Conservation (phyloP, 1,284 basidiomycete species). For the Apiotrichum brassicae region DNA sequence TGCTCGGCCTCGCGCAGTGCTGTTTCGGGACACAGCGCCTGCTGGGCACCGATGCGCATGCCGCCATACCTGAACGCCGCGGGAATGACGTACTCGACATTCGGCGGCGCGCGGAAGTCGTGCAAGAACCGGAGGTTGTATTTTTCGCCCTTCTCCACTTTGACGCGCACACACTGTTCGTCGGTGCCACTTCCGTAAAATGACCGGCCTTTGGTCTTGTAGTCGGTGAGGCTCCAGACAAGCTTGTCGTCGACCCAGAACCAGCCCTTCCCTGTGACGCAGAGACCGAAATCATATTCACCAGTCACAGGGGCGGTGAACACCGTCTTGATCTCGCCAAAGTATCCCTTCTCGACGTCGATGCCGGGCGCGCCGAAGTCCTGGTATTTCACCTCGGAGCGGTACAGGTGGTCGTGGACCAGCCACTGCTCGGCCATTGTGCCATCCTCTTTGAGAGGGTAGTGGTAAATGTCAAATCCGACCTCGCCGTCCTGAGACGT, state of each 20-base stretch:
- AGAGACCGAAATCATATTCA: conserved; percentile 26
- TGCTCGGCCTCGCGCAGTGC: conserved; percentile 54
- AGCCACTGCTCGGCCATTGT: conserved; percentile 9
- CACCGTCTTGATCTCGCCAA: conserved; percentile 19
- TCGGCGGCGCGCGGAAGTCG: conserved; percentile 18
- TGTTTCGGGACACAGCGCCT: conserved; percentile 55
- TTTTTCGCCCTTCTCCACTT: conserved; percentile 33
- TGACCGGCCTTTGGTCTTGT: conserved; percentile 23
- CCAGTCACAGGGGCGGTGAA: conserved; percentile 23
- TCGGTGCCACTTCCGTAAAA: conserved; percentile 51
- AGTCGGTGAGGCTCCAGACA: conserved; percentile 61
- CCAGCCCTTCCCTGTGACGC: conserved; percentile 28
- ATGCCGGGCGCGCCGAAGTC: background rate
- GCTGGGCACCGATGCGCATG: conserved; percentile 55
- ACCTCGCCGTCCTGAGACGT: conserved; percentile 14
- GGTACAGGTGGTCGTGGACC: conserved; percentile 1
- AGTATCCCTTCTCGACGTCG: conserved; percentile 4
- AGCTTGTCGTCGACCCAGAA: conserved; percentile 57
- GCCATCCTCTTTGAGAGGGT: conserved; percentile 17
- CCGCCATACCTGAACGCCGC: conserved; percentile 8
- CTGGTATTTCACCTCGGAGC: background rate
- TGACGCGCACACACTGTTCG: conserved; percentile 27
- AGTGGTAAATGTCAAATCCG: conserved; percentile 18
- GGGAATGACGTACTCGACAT: background rate
- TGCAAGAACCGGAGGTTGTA: conserved; percentile 24